These are phyloP conservation scores for Metarhizium robertsii DNA, from an alignment of 2,329 filamentous ascomycete genomes.

Conservation along the genomic window DNA sequence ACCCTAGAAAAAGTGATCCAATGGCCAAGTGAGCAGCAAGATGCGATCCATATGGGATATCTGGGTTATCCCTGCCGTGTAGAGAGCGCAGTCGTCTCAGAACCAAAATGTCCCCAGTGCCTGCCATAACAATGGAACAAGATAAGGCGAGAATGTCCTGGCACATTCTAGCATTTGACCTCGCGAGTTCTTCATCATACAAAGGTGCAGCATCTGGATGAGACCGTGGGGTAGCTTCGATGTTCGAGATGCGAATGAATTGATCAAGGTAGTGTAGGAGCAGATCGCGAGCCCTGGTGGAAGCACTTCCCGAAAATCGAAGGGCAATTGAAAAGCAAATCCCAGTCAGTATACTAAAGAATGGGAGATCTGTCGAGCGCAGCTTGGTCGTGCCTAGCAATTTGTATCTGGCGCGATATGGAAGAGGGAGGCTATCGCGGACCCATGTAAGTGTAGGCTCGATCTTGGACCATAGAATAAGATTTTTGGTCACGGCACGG, in stretches of 20 bases:
- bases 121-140: constrained; percentile 85
- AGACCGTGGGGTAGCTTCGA: constrained; percentile 28
- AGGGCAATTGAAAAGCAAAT: constrained; percentile 74
- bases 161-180: constrained; percentile 80
- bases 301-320: constrained; percentile 64
- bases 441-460: constrained; percentile 68
- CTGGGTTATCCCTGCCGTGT: constrained; percentile 75
- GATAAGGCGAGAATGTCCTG: constrained; percentile 81
- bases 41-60: constrained; percentile 88
- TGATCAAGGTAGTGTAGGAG: constrained; percentile 78
- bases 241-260: constrained; percentile 67
- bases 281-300: constrained; percentile 65
- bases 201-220: constrained; percentile 26
- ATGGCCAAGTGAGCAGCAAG: constrained; percentile 88
- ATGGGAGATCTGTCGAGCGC: constrained; percentile 75
- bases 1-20: constrained; percentile 82
- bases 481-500: constrained; percentile 76
- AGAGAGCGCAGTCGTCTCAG: constrained; percentile 79
- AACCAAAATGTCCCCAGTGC: constrained; percentile 79
- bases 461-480: constrained; percentile 89
- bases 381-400: constrained; percentile 53
- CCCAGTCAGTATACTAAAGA: constrained; percentile 86
- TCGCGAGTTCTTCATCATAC: constrained; percentile 78
- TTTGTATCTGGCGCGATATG: constrained; percentile 54
- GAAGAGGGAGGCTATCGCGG: constrained; percentile 57